These are phyloP conservation scores for Ceratobasidium sp. DNA, from an alignment of 1,284 basidiomycete species.

Conservation along the genomic window DNA sequence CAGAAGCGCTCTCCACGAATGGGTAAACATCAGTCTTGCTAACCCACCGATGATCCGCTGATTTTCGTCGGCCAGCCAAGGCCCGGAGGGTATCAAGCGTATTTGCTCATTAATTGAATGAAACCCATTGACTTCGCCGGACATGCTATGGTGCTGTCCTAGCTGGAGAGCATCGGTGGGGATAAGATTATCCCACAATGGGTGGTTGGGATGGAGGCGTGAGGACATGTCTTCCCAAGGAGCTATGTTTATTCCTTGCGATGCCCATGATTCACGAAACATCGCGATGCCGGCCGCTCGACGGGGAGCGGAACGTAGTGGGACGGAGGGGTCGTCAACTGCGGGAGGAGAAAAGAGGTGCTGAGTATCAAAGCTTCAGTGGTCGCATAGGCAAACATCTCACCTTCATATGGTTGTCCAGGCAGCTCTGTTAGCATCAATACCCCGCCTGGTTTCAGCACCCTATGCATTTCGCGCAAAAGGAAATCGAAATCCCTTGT, in stretches of 20 bases:
- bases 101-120: neutral
- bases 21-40: neutral
- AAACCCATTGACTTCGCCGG: neutral
- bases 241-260: conserved; percentile 8
- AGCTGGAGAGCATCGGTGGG: neutral
- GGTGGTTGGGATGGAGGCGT: conserved; percentile 10
- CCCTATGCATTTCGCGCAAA: conserved; percentile 19
- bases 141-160: neutral
- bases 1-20: conserved; percentile 1
- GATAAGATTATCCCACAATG: conserved; percentile 7
- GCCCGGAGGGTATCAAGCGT: neutral
- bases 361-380: neutral
- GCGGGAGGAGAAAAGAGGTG: neutral
- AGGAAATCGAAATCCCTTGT: conserved; percentile 25
- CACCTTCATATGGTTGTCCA: conserved; percentile 9
- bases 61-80: neutral
- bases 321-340: conserved; percentile 9
- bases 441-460: conserved; percentile 12
- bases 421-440: conserved; percentile 17
- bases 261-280: neutral
- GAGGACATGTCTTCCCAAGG: conserved; percentile 9
- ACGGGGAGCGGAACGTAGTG: neutral
- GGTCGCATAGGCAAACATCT: neutral
- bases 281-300: neutral
- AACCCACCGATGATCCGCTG: conserved; percentile 15